Evolutionary conservation across 108 stramenopile species (phyloP).

Genomic region (Aurantiochytrium sp.): DNA sequence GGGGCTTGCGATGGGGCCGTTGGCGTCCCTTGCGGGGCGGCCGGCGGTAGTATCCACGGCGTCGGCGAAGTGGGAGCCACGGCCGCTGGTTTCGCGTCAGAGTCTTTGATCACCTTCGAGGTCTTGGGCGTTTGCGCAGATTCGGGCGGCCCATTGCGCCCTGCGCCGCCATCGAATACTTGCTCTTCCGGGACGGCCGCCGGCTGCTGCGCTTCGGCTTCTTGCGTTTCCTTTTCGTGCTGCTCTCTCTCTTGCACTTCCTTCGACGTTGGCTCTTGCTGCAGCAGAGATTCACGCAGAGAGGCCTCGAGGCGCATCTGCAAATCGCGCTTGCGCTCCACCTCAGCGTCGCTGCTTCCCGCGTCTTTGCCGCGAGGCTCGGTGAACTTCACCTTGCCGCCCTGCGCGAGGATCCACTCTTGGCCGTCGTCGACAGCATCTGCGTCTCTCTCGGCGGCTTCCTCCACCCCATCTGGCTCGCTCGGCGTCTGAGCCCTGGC

Average conservation of each 20-base stretch:
- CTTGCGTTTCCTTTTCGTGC: not conserved
- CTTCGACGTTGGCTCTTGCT: not conserved
- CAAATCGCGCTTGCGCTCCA: not conserved
- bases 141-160: too few relatives aligned
- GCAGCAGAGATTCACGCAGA: not conserved
- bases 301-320: not conserved
- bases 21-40: too few relatives aligned
- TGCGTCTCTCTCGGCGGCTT: not conserved
- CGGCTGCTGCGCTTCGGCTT: not conserved
- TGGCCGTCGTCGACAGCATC: not conserved
- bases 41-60: too few relatives aligned
- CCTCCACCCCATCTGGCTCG: not conserved
- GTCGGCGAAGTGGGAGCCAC: too few relatives aligned
- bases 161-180: too few relatives aligned
- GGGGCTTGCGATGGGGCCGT: too few relatives aligned
- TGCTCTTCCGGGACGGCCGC: too few relatives aligned
- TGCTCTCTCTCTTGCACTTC: not conserved
- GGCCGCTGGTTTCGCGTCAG: too few relatives aligned
- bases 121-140: too few relatives aligned
- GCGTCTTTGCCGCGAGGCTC: not conserved
- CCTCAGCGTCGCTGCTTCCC: not conserved
- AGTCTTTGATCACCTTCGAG: too few relatives aligned
- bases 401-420: not conserved
- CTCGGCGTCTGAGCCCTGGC: not conserved
- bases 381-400: constrained; percentile 4